A percentile compares a stretch with the other conserved stretches of the same genome.
These are phyloP conservation scores for Tolypocladium amazonense DNA, from an alignment of 2,329 filamentous ascomycete genomes.

Conservation along the genomic window DNA sequence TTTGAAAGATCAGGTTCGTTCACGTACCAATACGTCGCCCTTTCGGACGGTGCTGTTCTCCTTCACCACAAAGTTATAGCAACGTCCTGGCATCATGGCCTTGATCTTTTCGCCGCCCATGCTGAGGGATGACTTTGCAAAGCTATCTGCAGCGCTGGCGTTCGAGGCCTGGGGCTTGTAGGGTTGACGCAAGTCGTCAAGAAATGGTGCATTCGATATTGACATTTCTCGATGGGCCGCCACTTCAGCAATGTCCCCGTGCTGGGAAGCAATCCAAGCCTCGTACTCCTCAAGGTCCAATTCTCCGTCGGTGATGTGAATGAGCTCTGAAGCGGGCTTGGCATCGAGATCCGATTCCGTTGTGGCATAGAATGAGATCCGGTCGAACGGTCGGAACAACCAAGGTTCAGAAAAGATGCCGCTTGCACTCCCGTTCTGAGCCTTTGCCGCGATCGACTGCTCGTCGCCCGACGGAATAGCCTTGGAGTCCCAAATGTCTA, in stretches of 20 bases:
- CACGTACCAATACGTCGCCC: slow-evolving; percentile 16
- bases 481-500: slow-evolving; percentile 20
- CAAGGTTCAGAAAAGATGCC: slow-evolving; percentile 8
- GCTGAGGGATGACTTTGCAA: not conserved
- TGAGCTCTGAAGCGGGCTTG: slow-evolving; percentile 11
- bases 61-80: slow-evolving; percentile 19
- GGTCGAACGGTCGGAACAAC: slow-evolving; percentile 21
- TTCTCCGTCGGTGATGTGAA: slow-evolving; percentile 13
- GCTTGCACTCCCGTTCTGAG: not conserved
- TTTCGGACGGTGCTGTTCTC: slow-evolving; percentile 13
- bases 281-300: slow-evolving; percentile 21
- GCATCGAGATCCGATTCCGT: slow-evolving; percentile 16
- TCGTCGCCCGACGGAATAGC: not conserved
- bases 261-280: slow-evolving; percentile 17
- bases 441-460: not conserved
- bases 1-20: not conserved
- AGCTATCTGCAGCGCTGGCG: not conserved
- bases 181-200: slow-evolving; percentile 16
- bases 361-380: slow-evolving; percentile 20
- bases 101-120: slow-evolving; percentile 7
- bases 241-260: slow-evolving; percentile 12
- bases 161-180: slow-evolving; percentile 7
- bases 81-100: slow-evolving; percentile 22
- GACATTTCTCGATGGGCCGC: slow-evolving; percentile 11
- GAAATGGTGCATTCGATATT: slow-evolving; percentile 15